Conservation (phyloP, 1,284 basidiomycete species). For the Hypsizygus ulmarius region DNA sequence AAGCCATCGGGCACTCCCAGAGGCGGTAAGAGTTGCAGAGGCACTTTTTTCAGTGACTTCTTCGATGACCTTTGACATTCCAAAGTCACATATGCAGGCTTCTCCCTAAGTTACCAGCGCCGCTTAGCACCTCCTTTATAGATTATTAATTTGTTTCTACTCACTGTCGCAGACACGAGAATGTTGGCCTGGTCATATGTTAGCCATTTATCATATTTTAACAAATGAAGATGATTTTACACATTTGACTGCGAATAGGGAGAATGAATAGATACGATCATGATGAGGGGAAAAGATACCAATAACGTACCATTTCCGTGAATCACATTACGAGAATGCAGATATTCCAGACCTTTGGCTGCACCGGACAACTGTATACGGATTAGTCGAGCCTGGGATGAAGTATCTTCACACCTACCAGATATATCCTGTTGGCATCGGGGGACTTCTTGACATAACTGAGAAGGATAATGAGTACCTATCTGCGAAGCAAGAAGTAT, state of each 20-base stretch:
- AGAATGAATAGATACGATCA: conserved; percentile 1
- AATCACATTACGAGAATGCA: conserved; percentile 46
- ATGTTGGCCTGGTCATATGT: conserved; percentile 46
- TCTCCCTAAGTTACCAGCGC: conserved; percentile 34
- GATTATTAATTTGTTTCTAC: neutral
- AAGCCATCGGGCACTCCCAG: conserved; percentile 50
- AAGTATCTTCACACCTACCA: conserved; percentile 33
- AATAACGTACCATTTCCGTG: conserved; percentile 52
- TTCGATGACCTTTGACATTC: conserved; percentile 56
- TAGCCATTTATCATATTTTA: conserved; percentile 2
- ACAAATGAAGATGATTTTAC: conserved; percentile 34
- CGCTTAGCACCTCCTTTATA: too few relatives aligned
- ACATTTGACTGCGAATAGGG: conserved; percentile 48
- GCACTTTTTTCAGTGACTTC: conserved; percentile 47
- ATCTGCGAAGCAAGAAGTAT: neutral
- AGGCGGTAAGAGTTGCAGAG: conserved; percentile 41
- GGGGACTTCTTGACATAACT: conserved; percentile 40
- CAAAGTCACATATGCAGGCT: conserved; percentile 58
- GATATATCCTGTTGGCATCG: conserved; percentile 35
- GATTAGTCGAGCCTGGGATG: neutral
- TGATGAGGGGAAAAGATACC: neutral
- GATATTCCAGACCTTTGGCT: conserved; percentile 49
- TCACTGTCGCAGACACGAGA: conserved; percentile 39
- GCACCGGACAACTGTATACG: conserved; percentile 43
- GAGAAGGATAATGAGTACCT: neutral